A percentile compares a stretch with the other conserved stretches of the same genome.
Evolutionary conservation across 2,329 filamentous ascomycete species (phyloP).

Genomic region (Fusarium compactum): DNA sequence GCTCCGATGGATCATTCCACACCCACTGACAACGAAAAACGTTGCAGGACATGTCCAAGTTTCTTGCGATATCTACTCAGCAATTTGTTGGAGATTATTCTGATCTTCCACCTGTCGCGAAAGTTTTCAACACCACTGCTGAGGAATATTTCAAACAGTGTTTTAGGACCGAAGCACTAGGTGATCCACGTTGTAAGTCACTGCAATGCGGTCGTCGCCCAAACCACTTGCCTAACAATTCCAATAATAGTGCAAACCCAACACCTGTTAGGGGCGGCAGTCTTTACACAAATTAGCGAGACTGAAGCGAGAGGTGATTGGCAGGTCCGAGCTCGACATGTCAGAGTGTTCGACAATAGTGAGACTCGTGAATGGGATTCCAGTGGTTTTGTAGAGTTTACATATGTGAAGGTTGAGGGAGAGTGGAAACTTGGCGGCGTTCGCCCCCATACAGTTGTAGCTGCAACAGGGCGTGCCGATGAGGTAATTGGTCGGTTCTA

Average conservation of each 20-base stretch:
- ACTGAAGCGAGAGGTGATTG: neutral
- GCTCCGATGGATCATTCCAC: neutral
- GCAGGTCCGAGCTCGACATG: neutral
- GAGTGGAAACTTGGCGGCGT: neutral
- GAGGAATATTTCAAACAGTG: neutral
- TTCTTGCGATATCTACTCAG: neutral
- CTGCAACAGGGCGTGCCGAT: fast-evolving
- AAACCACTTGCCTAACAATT: neutral
- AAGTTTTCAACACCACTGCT: neutral
- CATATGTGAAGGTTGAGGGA: neutral
- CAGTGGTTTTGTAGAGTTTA: neutral
- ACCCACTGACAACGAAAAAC: neutral
- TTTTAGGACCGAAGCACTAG: neutral
- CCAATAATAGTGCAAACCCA: neutral
- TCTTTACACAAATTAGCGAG: neutral
- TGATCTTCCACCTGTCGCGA: neutral
- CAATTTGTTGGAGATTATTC: neutral
- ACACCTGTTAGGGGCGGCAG: neutral
- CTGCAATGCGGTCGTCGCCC: neutral
- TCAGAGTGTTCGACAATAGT: fast-evolving
- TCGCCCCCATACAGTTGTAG: neutral
- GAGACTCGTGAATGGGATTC: neutral
- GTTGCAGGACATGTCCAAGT: neutral
- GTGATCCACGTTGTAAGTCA: neutral
- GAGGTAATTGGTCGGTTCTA: neutral